Percentiles rank a stretch among this genome's conserved stretches.
Evolutionary conservation across 208 protist genomes (phyloP).

Genomic region (Trypanosoma brucei): DNA sequence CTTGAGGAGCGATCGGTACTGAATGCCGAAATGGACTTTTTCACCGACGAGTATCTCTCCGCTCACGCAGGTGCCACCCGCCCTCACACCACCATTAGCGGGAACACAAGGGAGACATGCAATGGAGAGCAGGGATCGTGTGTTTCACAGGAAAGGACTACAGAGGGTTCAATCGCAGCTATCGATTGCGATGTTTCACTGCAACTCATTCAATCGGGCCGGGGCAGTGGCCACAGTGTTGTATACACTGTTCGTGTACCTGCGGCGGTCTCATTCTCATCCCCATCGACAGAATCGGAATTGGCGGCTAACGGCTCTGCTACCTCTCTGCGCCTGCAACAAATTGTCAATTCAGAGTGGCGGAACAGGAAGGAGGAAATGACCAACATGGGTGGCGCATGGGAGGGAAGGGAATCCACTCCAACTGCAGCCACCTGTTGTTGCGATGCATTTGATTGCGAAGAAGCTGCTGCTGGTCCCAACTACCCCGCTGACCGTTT

Average conservation of each 20-base stretch:
- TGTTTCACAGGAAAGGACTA: not conserved
- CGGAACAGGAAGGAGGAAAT: no score
- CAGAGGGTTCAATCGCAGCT: not conserved
- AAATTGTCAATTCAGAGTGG: not conserved
- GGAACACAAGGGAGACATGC: not conserved
- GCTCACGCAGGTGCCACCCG: not conserved
- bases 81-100: not conserved
- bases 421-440: no score
- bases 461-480: no score
- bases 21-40: conserved; percentile 17
- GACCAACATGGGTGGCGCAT: no score
- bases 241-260: not conserved
- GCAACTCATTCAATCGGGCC: not conserved
- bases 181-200: conserved; percentile 5
- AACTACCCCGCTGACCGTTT: no score
- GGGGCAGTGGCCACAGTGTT: not conserved
- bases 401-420: no score
- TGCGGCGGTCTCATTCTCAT: not conserved
- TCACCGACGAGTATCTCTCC: conserved; percentile 9
- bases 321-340: not conserved
- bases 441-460: no score
- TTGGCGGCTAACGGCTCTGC: not conserved
- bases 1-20: not conserved
- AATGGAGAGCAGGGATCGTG: not conserved
- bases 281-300: not conserved